Evolutionary conservation across 2,329 filamentous ascomycete species (phyloP).

Genomic region (Cytospora paraplurivora): DNA sequence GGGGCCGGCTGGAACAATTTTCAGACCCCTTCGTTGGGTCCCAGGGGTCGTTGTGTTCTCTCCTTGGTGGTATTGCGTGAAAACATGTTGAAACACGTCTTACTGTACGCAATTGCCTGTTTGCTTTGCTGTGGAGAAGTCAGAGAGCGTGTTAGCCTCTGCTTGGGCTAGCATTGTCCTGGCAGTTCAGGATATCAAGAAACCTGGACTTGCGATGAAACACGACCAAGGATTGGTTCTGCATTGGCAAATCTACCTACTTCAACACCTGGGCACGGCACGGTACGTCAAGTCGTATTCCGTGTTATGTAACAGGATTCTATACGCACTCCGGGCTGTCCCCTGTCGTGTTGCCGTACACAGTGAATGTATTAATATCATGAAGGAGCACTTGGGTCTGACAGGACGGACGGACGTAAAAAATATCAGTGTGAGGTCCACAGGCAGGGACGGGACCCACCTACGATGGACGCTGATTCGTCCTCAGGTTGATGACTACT

Average conservation of each 20-base stretch:
- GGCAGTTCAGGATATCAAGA: neutral
- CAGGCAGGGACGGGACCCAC: neutral
- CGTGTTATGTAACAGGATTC: constrained; percentile 19
- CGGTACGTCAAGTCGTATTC: constrained; percentile 17
- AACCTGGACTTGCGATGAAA: neutral
- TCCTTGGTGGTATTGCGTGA: constrained; percentile 5
- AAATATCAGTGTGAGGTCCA: neutral
- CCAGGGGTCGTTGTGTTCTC: neutral
- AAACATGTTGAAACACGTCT: constrained; percentile 23
- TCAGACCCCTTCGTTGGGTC: neutral
- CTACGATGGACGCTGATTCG: constrained; percentile 15
- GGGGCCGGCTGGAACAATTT: constrained; percentile 19
- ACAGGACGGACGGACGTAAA: neutral
- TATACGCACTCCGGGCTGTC: constrained; percentile 6
- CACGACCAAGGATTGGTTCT: neutral
- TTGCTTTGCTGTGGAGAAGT: constrained; percentile 5
- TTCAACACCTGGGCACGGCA: constrained; percentile 5
- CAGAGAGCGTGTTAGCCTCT: constrained; percentile 16
- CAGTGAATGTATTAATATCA: constrained; percentile 22
- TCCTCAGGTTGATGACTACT: constrained; percentile 1
- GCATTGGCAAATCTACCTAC: neutral
- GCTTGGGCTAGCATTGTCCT: constrained; percentile 4
- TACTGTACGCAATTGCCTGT: neutral
- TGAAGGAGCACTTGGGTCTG: constrained; percentile 2
- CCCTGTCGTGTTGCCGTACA: constrained; percentile 5